Base-by-base conservation (phyloP, 306 rosid species). In the Cucumis hystrix region DNA sequence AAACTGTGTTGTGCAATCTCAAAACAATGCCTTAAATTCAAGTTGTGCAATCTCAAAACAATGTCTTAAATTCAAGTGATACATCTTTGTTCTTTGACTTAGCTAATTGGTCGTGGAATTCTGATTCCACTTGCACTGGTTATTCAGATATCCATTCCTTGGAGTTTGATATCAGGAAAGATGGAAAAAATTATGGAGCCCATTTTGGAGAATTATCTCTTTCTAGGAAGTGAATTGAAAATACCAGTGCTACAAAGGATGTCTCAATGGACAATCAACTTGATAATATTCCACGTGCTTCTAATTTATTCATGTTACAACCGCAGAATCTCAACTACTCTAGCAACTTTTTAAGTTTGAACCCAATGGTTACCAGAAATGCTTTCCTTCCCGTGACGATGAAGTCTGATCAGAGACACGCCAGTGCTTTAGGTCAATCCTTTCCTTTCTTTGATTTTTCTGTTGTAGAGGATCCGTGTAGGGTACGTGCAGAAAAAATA, bases 391-490 rank as follows among this genome's bases (percentile, higher is more conserved):
- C 80, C 76, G 68, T 18, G 82, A 83, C 49, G 83, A 82, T 79
- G 62, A 79, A 41, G 84, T 80, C 81, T 14, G 86, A 83, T 80
- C 88, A 81, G 82, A 83, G 84, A 57, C 73, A 43, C 52, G 61
- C 73, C 62, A 68, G 78, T 57, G 87, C 77, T 59, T 62, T 21
- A 56, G 83, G 82, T 58, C 80, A 51, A 61, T 49, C 80, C 61
- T 81, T 92, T 35, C 87, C 97, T 70, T 90, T 67, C 84, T 87
- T 90, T 83, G 87, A 95, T 70, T 90, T 95, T 86, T 89, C 92
- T 79, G 60, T 77, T 14, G 91, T 92, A 41, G 89, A 89, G 78
- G 90, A 92, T 82, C 96, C 97, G n/a, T 92, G 84, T 81, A 86
- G 85, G 87, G 96, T 82, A 76, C 83, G 84, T 78, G 60, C 78